phyloP scores from a whole-genome alignment of 495 filamentous ascomycete species.

The Penicillium canescens region DNA sequence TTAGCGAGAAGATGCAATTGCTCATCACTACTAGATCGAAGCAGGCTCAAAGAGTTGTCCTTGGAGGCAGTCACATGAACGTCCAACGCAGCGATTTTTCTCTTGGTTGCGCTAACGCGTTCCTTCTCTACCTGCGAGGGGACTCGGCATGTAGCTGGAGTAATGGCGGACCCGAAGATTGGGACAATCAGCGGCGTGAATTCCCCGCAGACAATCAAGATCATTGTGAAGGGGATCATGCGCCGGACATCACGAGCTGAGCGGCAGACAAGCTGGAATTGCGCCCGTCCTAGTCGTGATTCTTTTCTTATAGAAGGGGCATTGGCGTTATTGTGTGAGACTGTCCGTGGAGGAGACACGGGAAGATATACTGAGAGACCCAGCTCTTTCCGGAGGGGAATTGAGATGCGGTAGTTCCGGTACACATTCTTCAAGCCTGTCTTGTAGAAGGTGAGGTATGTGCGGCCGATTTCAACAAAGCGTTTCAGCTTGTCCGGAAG shows the following conservation, averaged over 20 bases:
- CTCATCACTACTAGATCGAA: constrained; percentile 15
- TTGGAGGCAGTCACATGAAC: constrained; percentile 12
- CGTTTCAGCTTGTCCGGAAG: constrained; percentile 34
- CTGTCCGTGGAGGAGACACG: constrained; percentile 31
- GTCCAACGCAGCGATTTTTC: constrained; percentile 32
- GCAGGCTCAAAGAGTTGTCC: constrained; percentile 9
- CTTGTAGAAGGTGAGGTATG: constrained; percentile 78
- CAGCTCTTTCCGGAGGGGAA: constrained; percentile 34
- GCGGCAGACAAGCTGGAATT: constrained; percentile 67
- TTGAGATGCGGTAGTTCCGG: constrained; percentile 48
- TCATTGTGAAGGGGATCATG: constrained; percentile 71
- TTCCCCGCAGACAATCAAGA: constrained; percentile 79
- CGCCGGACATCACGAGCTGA: constrained; percentile 66
- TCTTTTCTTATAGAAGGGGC: not conserved
- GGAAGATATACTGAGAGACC: constrained; percentile 32
- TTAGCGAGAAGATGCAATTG: constrained; percentile 29
- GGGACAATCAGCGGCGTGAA: constrained; percentile 77
- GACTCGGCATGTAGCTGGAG: constrained; percentile 79
- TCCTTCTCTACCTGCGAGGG: constrained; percentile 69
- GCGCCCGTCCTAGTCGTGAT: constrained; percentile 49
- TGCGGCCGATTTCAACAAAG: constrained; percentile 42
- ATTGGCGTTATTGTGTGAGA: constrained; percentile 4
- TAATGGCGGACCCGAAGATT: constrained; percentile 62
- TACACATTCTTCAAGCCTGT: constrained; percentile 71
- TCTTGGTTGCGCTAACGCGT: constrained; percentile 45